Base-by-base conservation (phyloP, 106 monocot genomes). In the Dioscorea alata region DNA sequence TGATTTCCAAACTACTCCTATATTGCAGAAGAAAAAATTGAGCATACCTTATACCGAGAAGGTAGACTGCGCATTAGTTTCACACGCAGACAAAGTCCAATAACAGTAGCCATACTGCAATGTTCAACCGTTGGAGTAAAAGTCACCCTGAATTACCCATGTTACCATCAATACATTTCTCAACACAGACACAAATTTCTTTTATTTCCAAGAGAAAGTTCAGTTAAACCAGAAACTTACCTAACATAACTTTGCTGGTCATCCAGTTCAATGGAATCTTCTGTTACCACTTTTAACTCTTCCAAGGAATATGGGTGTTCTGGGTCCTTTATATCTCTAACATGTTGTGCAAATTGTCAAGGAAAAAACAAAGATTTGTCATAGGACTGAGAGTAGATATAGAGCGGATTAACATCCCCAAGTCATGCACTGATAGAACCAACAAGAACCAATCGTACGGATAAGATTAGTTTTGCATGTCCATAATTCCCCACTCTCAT, bases 121-220 rank as follows among this genome's bases (percentile, higher is more conserved):
- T 92, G 97, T 80, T 99, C 92, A 65, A 92, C 92, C 0, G 97
- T 99, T 25, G 97, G 97, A 19, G 97, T 90, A 76, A 99, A 99
- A 61, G 89, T 83, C 21, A 99, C 89, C 82, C 97, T 99, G 79
- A 28, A 79, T 32, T 19, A 23, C 22, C 59, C 19, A 22, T 22
- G 6, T 1, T 2, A 54, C 0, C 18, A 13, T 54, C 54, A 54
- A 54, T 54, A 19, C 4, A 18, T 2, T 13, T 54, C 19, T 19
- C 19, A 4, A 14, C 54, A 1, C 15, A 54, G 19, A 5, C 18
- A 5, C 54, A 18, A 19, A 18, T 1, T 54, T 54, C 25, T 33
- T 14, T 33, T 12, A 12, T 4, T 33, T 20, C 13, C 13, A 65
- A 80, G 74, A 8, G 58, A 64, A 0, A 59, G 4, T 49, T 48